Base-by-base conservation (phyloP, 345 rosid genomes). In the Lepidium aucheri region DNA sequence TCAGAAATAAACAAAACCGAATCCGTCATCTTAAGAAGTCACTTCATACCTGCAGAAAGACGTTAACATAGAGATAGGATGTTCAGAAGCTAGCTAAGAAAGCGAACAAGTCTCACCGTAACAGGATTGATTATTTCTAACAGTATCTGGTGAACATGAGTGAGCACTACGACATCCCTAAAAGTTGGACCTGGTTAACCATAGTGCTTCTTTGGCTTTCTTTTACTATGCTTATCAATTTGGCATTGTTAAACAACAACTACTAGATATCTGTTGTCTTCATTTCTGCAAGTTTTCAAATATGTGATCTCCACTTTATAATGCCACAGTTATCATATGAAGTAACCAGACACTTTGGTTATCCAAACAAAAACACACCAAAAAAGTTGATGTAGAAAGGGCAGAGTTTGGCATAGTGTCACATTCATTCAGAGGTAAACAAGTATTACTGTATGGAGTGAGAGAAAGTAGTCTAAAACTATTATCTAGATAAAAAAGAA, bases 111-210 rank as follows among this genome's bases (percentile, higher is more conserved):
- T 87, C 96, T 20, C 95, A 92, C 59, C 85, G 93, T 0, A 90
- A 92, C 69, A 80, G 89, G 76, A 89, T 92, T 75, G 90, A 86
- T 61, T 90, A 85, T 51, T 92, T 85, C 77, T 87, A 84, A 66
- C 94, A 86, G 75, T 89, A 86, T 69, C 85, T 93, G 18, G 97
- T 91, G 7, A 93, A 86, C 77, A 84, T 93, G 90, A 93, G 91
- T 11, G 94, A 93, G 78, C 96, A 87, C 65, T 86, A 90, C 13
- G 91, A 87, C 77, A 87, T 90, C 74, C 97, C 91, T 13, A 90
- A 87, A n/a, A 79, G 97, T 93, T 65, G 97, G 97, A 49, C 96
- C 96, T 14, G 94, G 98, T 64, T 87, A 74, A 82, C n/a, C 63
- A 14, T 26, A 11, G 33, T 6, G 34, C 53, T 22, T 34, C n/a